Evolutionary conservation across 169 alveolate genomes (phyloP).

Genomic region (Eimeria maxima): DNA sequence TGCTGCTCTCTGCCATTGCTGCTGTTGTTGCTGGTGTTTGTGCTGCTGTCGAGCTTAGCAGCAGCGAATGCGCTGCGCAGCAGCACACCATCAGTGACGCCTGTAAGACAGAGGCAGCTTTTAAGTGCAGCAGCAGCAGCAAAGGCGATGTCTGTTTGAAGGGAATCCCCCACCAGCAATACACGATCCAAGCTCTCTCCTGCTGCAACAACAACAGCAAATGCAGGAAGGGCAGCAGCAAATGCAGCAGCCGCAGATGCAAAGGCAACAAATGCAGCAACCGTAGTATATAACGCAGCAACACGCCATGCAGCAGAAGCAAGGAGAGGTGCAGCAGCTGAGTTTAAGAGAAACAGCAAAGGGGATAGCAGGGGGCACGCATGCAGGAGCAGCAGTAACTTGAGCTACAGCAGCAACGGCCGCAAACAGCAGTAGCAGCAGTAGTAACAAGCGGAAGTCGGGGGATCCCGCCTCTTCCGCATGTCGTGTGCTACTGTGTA

Average conservation of each 20-base stretch:
- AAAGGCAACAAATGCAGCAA: neutral
- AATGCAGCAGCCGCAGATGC: neutral
- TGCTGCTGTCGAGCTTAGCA: neutral
- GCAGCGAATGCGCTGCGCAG: slow-evolving; percentile 37
- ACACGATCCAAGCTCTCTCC: slow-evolving; percentile 52
- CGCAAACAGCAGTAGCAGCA: neutral
- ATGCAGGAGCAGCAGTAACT: neutral
- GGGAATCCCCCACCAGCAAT: slow-evolving; percentile 85
- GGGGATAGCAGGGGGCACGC: neutral
- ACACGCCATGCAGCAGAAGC: neutral
- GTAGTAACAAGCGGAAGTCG: neutral
- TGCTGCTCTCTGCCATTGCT: neutral
- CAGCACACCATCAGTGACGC: slow-evolving; percentile 9
- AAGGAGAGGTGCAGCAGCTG: no score
- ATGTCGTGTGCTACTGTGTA: neutral
- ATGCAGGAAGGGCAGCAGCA: neutral
- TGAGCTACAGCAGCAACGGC: no score
- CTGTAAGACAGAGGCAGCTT: slow-evolving; percentile 55
- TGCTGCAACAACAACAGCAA: slow-evolving; percentile 12
- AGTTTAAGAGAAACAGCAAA: neutral
- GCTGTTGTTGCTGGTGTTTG: neutral
- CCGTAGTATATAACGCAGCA: neutral
- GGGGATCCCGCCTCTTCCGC: no score
- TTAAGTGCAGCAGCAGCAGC: slow-evolving; percentile 25
- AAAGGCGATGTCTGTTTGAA: slow-evolving; percentile 84